Percentiles rank a stretch among this genome's conserved stretches.
phyloP scores from a whole-genome alignment of 495 filamentous ascomycete genomes.

The Cercophora newfieldiana region DNA sequence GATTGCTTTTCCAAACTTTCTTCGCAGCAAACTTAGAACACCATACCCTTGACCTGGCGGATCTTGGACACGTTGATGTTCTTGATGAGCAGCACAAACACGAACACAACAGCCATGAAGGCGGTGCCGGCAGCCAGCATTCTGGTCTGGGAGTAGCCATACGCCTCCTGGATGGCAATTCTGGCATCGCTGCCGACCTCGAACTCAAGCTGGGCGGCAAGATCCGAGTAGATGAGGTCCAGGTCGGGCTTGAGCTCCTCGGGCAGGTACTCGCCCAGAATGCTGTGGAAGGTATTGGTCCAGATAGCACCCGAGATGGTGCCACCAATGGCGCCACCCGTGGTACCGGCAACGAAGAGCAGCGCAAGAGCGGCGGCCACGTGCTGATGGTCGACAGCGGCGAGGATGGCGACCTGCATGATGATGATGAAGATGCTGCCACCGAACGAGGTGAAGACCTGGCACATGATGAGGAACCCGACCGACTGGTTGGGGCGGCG shows the following conservation, averaged over 20 bases:
- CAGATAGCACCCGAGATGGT: constrained; percentile 65
- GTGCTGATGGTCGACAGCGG: constrained; percentile 62
- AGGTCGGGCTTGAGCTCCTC: constrained; percentile 43
- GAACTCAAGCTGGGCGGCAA: constrained; percentile 53
- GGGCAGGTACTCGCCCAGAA: constrained; percentile 58
- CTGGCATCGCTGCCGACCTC: constrained; percentile 48
- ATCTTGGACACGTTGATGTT: constrained; percentile 57
- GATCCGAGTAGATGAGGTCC: constrained; percentile 51
- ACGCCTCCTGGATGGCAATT: constrained; percentile 54
- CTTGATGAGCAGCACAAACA: constrained; percentile 47
- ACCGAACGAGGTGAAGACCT: constrained; percentile 75
- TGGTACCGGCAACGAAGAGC: constrained; percentile 61
- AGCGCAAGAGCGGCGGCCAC: constrained; percentile 65
- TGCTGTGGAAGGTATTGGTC: constrained; percentile 55
- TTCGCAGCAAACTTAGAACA: constrained; percentile 13
- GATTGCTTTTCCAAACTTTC: neutral
- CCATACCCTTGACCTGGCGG: constrained; percentile 33
- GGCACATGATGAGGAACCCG: constrained; percentile 69
- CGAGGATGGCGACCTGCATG: constrained; percentile 65
- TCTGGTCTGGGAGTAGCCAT: constrained; percentile 53
- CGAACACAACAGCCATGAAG: constrained; percentile 48
- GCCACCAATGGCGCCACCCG: constrained; percentile 64
- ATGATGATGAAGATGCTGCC: constrained; percentile 58
- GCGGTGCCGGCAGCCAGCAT: constrained; percentile 56
- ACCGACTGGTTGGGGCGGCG: constrained; percentile 54